Base-by-base conservation (phyloP, 352 stramenopile genomes). In the Phytophthora sojae region DNA sequence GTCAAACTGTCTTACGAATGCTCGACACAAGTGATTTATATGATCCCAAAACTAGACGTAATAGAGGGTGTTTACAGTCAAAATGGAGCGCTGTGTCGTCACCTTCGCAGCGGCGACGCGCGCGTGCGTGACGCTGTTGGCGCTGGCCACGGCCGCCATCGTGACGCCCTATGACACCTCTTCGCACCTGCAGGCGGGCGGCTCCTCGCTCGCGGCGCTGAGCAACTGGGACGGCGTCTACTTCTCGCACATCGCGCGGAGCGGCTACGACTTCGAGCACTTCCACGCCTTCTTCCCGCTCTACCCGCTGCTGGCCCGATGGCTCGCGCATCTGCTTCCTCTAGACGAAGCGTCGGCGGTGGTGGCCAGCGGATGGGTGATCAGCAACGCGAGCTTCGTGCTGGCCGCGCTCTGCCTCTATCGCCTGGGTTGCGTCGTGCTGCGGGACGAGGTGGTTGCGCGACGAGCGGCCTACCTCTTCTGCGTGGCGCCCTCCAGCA, bases 191-290 rank as follows among this genome's bases (percentile, higher is more conserved):
- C 67, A 73, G 25, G 49, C 69, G 2, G 53, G 51, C 17, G 54
- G 14, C 1, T 80, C 73, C 6, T 52, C 71, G 6, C 73, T 94
- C 55, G 64, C 77, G 17, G 57, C 72, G 19, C 78, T 95, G 37
- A 84, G 76, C 45, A 93, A 93, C 66, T 97, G 91, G 91, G 91
- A 97, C 73, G 91, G 86, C 57, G 90, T 94, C 56, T 96, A 90
- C 73, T 96, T 86, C 61, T 63, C 79, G 14, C 76, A 83, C 69
- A 96, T 97, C 51, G 91, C 89, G 4, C 58, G 61, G 15, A 37
- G 73, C 29, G 91, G 91, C 58, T 97, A 97, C 83, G 77, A 82
- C 57, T 96, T 92, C 55, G 91, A 97, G 75, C 86, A 97, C 55
- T 77, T 88, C 29, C 86, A 95, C 73, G 87, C 89, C 47, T 96